Evolutionary conservation across 2,329 filamentous ascomycete genomes (phyloP).

Genomic region (Hymenoscyphus salicellus): DNA sequence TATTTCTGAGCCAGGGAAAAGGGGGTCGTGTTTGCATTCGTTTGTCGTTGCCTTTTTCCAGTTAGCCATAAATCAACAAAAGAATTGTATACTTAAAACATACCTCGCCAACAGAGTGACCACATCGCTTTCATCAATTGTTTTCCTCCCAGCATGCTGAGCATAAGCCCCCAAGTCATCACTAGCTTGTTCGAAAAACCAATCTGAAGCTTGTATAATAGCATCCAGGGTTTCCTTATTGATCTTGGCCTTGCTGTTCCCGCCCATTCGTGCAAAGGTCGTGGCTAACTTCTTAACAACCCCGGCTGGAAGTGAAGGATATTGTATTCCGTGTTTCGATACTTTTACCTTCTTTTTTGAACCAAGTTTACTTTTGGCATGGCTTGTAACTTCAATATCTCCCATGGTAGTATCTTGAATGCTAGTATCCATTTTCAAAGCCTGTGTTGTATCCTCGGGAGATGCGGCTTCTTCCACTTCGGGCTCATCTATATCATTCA

Average conservation of each 20-base stretch:
- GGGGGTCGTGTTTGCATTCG: constrained; percentile 66
- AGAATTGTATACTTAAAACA: constrained; percentile 34
- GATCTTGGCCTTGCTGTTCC: constrained; percentile 64
- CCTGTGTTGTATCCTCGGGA: constrained; percentile 20
- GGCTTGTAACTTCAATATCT: constrained; percentile 6
- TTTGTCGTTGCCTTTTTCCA: constrained; percentile 68
- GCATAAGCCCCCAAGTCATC: constrained; percentile 79
- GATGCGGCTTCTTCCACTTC: constrained; percentile 23
- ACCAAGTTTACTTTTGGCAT: constrained; percentile 25
- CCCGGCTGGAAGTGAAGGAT: constrained; percentile 68
- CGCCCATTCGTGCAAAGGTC: constrained; percentile 66
- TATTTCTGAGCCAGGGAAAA: constrained; percentile 84
- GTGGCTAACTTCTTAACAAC: constrained; percentile 73
- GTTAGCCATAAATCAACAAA: constrained; percentile 21
- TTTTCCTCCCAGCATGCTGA: constrained; percentile 76
- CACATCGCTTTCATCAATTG: constrained; percentile 82
- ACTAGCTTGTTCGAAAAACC: constrained; percentile 86
- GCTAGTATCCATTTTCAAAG: constrained; percentile 22
- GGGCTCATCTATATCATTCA: constrained; percentile 18
- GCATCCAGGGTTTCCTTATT: constrained; percentile 70
- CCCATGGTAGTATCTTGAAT: constrained; percentile 23
- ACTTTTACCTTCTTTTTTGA: constrained; percentile 53
- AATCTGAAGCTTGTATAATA: constrained; percentile 78
- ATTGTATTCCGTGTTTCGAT: constrained; percentile 71
- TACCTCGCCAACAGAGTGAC: constrained; percentile 80